Conservation (phyloP, 1,284 basidiomycete genomes). For the Uromyces viciae-fabae region DNA sequence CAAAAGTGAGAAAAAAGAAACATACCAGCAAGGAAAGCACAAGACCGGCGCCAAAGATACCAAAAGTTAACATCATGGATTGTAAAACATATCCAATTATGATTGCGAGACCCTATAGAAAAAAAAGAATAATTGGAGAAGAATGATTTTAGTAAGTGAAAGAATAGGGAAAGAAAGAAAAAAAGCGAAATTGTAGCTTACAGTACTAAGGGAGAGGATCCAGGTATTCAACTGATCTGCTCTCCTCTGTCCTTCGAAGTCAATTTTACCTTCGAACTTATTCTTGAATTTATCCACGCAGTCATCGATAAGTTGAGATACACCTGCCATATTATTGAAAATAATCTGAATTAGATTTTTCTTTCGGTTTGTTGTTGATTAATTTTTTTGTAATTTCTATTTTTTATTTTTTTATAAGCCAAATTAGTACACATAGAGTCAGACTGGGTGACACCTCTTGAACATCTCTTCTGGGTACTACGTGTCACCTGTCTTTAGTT, state of each 20-base stretch:
- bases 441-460: too few relatives aligned
- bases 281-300: slow-evolving; percentile 27
- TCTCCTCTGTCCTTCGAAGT: slow-evolving; percentile 29
- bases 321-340: slow-evolving; percentile 17
- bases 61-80: slow-evolving; percentile 33
- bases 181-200: neutral
- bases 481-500: too few relatives aligned
- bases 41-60: slow-evolving; percentile 21
- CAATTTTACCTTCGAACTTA: slow-evolving; percentile 35
- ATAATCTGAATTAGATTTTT: too few relatives aligned
- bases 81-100: slow-evolving; percentile 20
- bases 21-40: slow-evolving; percentile 15
- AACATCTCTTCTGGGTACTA: too few relatives aligned
- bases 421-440: too few relatives aligned
- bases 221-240: slow-evolving; percentile 27
- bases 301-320: slow-evolving; percentile 22
- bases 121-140: neutral
- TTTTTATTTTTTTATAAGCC: too few relatives aligned
- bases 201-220: slow-evolving; percentile 16
- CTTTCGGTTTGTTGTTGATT: too few relatives aligned
- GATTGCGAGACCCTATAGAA: slow-evolving; percentile 13
- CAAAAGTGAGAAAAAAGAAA: neutral
- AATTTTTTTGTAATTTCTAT: too few relatives aligned
- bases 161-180: neutral
- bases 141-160: neutral